Conservation (phyloP, 257 asterid genomes). For the Eustoma russellianum region DNA sequence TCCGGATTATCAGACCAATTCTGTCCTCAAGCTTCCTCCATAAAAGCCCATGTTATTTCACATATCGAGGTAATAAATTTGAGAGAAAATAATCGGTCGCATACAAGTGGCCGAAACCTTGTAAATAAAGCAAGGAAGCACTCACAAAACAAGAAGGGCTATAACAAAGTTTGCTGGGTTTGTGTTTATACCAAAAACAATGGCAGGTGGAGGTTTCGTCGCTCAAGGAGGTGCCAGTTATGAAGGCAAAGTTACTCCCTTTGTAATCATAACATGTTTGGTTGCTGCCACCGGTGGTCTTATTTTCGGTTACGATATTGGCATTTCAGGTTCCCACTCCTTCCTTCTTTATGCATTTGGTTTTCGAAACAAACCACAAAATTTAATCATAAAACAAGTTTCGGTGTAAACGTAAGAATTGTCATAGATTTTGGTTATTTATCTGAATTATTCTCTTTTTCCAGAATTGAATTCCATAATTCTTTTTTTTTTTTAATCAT, state of each 20-base stretch:
- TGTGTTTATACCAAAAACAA: background rate
- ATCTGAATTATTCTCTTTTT: background rate
- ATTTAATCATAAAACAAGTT: background rate
- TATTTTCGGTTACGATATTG: slow-evolving; percentile 50
- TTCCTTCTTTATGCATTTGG: background rate
- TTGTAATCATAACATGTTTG: slow-evolving; percentile 31
- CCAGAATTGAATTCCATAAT: no score
- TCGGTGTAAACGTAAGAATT: no score
- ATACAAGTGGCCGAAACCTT: no score
- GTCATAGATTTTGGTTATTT: background rate
- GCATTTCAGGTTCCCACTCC: slow-evolving; percentile 30
- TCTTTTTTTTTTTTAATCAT: no score
- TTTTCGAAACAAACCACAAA: background rate
- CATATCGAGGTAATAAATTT: no score
- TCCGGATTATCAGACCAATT: no score
- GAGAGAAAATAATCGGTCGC: no score
- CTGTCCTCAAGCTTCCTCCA: no score
- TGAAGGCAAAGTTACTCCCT: slow-evolving; percentile 33
- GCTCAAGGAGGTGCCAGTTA: slow-evolving; percentile 5
- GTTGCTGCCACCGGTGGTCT: slow-evolving; percentile 55
- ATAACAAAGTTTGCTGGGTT: no score
- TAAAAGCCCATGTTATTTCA: no score
- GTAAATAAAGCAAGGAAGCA: no score
- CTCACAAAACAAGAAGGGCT: no score
- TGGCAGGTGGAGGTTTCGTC: slow-evolving; percentile 28